These are phyloP conservation scores for Suhomyces atakaporum DNA, from an alignment of 1,139 yeast species.

Conservation along the genomic window DNA sequence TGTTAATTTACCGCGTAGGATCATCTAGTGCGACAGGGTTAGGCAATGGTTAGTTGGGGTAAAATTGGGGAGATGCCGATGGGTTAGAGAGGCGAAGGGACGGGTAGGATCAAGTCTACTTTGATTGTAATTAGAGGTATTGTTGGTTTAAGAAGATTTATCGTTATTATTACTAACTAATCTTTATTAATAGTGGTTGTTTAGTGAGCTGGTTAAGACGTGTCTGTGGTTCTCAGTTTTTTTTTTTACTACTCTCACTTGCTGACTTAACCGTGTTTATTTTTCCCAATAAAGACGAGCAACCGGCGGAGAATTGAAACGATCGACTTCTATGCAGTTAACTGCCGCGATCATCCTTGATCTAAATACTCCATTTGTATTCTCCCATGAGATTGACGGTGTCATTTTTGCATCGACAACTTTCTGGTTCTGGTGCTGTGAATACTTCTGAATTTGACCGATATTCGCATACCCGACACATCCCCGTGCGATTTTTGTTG, in stretches of 20 bases:
- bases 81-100: too few relatives aligned
- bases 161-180: too few relatives aligned
- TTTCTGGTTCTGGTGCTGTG: neutral
- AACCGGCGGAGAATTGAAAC: neutral
- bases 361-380: constrained; percentile 32
- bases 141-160: too few relatives aligned
- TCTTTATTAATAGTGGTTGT: too few relatives aligned
- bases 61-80: too few relatives aligned
- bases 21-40: too few relatives aligned
- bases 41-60: too few relatives aligned
- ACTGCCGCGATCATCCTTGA: neutral
- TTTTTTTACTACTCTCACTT: too few relatives aligned
- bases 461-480: neutral
- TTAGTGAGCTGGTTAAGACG: too few relatives aligned
- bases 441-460: neutral
- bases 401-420: constrained; percentile 16
- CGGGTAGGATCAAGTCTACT: too few relatives aligned
- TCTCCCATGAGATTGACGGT: constrained; percentile 37
- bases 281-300: neutral
- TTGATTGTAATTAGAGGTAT: too few relatives aligned
- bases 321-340: neutral
- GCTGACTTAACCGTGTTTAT: neutral
- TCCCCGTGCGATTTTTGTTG: neutral
- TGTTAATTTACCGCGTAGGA: constrained; percentile 12
- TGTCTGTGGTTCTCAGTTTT: neutral